Percentiles rank a stretch among this genome's conserved stretches.
These are phyloP conservation scores for Trichoderma koningii DNA, from an alignment of 2,329 filamentous ascomycete genomes.

Conservation along the genomic window DNA sequence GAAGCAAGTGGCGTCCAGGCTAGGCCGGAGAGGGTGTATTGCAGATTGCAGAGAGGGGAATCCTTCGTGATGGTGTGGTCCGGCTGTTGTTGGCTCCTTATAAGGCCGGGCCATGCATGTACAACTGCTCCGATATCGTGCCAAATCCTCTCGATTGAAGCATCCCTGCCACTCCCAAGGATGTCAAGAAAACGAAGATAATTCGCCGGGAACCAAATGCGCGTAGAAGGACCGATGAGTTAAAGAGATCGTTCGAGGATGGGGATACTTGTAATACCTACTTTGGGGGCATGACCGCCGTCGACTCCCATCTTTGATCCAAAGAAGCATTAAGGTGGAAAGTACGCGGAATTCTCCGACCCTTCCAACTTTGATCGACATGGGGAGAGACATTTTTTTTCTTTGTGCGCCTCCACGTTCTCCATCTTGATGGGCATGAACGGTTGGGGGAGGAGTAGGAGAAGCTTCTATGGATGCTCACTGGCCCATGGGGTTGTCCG, in stretches of 20 bases:
- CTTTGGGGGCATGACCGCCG: too few species aligned
- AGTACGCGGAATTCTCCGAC: conserved; percentile 19
- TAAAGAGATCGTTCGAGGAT: rapidly evolving
- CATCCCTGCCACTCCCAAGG: background rate
- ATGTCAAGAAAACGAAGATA: background rate
- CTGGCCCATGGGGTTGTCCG: conserved; percentile 18
- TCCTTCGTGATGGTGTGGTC: conserved; percentile 8
- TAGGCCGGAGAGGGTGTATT: conserved; percentile 3
- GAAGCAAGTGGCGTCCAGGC: conserved; percentile 3
- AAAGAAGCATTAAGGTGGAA: background rate
- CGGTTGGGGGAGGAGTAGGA: background rate
- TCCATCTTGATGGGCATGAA: conserved; percentile 19
- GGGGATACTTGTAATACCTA: too few species aligned
- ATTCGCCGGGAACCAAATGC: too few species aligned
- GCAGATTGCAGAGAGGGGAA: conserved; percentile 5
- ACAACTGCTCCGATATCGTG: background rate
- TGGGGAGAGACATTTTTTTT: conserved; percentile 4
- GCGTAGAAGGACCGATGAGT: background rate
- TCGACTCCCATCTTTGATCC: too few species aligned
- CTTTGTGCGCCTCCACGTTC: conserved; percentile 3
- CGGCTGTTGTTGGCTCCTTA: conserved; percentile 13
- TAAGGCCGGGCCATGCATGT: background rate
- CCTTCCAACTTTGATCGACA: conserved; percentile 21
- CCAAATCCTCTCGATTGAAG: background rate
- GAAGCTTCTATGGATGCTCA: conserved; percentile 4